A percentile compares a stretch with the other conserved stretches of the same genome.
phyloP scores from a whole-genome alignment of 768 basidiomycete genomes.

The Candolleomyces eurysporus region DNA sequence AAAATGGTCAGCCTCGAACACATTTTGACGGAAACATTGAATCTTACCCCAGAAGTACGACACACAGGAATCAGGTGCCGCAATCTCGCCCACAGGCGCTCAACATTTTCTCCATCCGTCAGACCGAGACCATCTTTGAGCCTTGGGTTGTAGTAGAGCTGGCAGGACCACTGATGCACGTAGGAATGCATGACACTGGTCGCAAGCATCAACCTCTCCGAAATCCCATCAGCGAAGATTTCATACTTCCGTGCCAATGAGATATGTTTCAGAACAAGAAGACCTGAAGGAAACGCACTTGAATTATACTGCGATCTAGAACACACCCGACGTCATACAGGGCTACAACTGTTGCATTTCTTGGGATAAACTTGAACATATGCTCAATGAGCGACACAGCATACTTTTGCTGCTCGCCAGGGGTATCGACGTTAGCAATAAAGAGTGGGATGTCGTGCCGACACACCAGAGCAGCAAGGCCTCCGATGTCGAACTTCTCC shows the following conservation, averaged over 20 bases:
- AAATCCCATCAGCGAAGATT: constrained; percentile 16
- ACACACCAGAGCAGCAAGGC: no score
- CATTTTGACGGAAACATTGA: not conserved
- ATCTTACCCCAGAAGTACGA: constrained; percentile 28
- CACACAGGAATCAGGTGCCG: constrained; percentile 33
- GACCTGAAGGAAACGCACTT: constrained; percentile 11
- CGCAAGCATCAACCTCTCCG: constrained; percentile 18
- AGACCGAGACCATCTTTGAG: constrained; percentile 26
- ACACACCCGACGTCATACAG: no score
- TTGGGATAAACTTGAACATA: no score
- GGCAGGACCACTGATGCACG: no score
- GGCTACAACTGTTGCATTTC: no score
- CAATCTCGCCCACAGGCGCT: constrained; percentile 30
- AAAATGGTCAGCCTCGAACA: not conserved
- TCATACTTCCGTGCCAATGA: no score
- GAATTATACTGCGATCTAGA: no score
- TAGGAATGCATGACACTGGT: constrained; percentile 32
- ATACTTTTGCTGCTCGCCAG: no score
- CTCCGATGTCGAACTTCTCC: no score
- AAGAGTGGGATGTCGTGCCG: no score
- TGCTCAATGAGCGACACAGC: no score
- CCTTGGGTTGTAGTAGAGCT: constrained; percentile 30
- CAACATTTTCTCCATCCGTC: constrained; percentile 33
- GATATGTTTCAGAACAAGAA: constrained; percentile 4
- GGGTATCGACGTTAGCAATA: no score